Evolutionary conservation across 1,139 yeast species (phyloP).

Genomic region (Taphrina pruni): DNA sequence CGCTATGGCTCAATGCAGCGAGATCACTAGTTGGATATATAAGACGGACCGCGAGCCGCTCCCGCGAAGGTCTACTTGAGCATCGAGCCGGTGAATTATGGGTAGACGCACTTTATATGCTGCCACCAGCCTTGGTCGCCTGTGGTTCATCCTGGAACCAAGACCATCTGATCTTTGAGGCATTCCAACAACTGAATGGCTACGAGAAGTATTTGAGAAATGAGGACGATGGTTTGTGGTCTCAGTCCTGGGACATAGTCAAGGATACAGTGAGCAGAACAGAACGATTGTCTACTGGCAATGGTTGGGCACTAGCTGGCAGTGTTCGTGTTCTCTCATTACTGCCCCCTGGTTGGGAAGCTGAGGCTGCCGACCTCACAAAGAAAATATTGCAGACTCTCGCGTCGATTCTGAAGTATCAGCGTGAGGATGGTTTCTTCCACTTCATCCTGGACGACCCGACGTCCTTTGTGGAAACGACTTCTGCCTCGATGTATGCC

Average conservation of each 20-base stretch:
- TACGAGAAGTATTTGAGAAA: conserved; percentile 35
- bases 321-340: conserved; percentile 33
- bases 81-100: conserved; percentile 36
- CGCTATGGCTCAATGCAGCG: conserved; percentile 31
- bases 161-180: conserved; percentile 36
- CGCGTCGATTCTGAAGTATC: conserved; percentile 14
- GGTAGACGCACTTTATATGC: conserved; percentile 40
- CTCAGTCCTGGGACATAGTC: conserved; percentile 37
- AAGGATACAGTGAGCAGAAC: conserved; percentile 16
- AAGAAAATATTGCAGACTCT: conserved; percentile 24
- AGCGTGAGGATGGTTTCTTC: conserved; percentile 36
- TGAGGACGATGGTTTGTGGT: conserved; percentile 30
- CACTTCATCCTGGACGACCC: conserved; percentile 37
- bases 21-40: conserved; percentile 37
- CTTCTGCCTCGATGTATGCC: conserved; percentile 37
- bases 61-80: conserved; percentile 32
- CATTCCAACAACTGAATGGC: conserved; percentile 37
- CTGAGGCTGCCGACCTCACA: conserved; percentile 22
- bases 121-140: conserved; percentile 36
- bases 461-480: conserved; percentile 31
- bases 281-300: conserved; percentile 33
- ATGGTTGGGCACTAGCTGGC: conserved; percentile 39
- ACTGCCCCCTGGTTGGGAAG: conserved; percentile 39
- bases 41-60: conserved; percentile 30
- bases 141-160: conserved; percentile 38